Base-by-base conservation (phyloP, 345 rosid species). In the Psidium guajava region DNA sequence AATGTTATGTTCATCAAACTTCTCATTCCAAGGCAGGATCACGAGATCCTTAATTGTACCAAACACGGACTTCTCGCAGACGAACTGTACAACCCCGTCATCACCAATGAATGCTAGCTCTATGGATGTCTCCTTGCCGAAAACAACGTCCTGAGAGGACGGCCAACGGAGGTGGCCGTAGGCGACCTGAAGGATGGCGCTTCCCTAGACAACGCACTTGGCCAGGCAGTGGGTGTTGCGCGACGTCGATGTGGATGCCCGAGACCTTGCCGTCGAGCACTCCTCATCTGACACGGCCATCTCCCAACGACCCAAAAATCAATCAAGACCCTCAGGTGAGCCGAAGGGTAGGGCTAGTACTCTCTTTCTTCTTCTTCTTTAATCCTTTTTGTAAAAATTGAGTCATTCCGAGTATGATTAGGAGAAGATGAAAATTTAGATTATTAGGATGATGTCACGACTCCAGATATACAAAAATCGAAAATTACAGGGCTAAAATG, bases 271-370 rank as follows among this genome's bases (percentile, higher is more conserved):
- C 81, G 92, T 90, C 40, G 98, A 94, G 84, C 95, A 94, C 90
- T 95, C 98, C 86, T 97, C 99, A 94, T 95, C 98, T 42, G 98
- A 90, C 83, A 96, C 98, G 86, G 98, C 99, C 98, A 97, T 96
- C 80, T 69, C 22, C 47, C 77, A 5, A 69, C 47, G 47, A 69
- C 25, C 77, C 47, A 40, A 27, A 36, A 28, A 24, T 32, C 42
- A 36, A 53, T 50, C 59, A 0, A 55, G 83, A 27, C 44, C 59
- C 20, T 44, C 57, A 42, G 44, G 44, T 59, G 83, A 1, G 42
- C 59, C 83, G 57, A 53, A 82, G 1, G 83, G 59, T 80, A 80
- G 82, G 82, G 82, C 51, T 36, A 36, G 77, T 5, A 24, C 47
- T 36, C 77, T 55, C 47, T 24, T 64, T 22, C 77, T 22, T 1